phyloP scores from a whole-genome alignment of 108 stramenopile genomes.

The Nannochloropsis gaditana region DNA sequence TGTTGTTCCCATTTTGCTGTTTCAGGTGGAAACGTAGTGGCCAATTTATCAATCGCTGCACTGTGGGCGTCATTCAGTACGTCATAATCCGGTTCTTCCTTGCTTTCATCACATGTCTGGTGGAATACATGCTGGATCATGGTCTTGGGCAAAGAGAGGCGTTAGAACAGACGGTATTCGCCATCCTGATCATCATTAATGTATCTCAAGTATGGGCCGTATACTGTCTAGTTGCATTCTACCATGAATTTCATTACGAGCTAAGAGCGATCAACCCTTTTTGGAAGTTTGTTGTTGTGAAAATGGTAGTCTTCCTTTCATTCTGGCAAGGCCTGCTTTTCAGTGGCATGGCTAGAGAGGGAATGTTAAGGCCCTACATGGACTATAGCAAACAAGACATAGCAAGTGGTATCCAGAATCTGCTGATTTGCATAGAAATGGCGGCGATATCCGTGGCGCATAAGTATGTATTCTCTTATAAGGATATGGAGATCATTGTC shows the following conservation, averaged over 20 bases:
- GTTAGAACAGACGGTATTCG: background rate
- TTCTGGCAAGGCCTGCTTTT: constrained; percentile 92
- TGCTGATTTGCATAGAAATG: constrained; percentile 91
- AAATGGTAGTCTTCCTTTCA: constrained; percentile 94
- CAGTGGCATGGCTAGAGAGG: constrained; percentile 56
- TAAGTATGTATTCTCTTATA: background rate
- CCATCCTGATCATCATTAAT: constrained; percentile 56
- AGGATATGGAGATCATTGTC: constrained; percentile 20
- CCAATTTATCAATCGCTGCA: constrained; percentile 75
- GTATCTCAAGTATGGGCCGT: constrained; percentile 77
- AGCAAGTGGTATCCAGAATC: constrained; percentile 84
- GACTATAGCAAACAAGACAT: constrained; percentile 62
- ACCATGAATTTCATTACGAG: constrained; percentile 69
- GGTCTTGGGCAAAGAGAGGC: background rate
- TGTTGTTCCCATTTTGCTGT: constrained; percentile 21
- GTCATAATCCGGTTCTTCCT: constrained; percentile 73
- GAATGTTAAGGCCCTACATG: background rate
- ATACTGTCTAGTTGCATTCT: constrained; percentile 86
- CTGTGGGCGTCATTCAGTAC: constrained; percentile 89
- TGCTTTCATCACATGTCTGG: constrained; percentile 60
- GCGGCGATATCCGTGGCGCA: background rate
- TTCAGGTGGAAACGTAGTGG: constrained; percentile 62
- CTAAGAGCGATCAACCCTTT: constrained; percentile 74
- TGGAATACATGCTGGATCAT: constrained; percentile 45
- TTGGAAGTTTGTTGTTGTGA: constrained; percentile 91